These are phyloP conservation scores for Allantophomopsis lycopodina DNA, from an alignment of 2,329 filamentous ascomycete genomes.

Conservation along the genomic window DNA sequence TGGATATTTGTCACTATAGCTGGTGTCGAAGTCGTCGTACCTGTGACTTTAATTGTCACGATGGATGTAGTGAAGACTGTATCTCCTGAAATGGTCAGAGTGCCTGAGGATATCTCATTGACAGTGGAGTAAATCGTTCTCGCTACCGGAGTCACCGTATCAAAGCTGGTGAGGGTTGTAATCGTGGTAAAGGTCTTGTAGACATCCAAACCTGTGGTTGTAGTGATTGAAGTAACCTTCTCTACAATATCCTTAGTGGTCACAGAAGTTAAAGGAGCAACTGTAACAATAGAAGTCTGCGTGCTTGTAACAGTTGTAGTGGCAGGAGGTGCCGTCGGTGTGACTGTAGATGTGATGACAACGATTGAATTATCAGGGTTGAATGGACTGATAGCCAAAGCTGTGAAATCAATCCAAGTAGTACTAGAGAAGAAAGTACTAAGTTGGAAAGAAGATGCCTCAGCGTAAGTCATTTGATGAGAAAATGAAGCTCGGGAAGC, in stretches of 20 bases:
- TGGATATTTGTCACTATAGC: slow-evolving; percentile 1
- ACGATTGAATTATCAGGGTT: slow-evolving; percentile 10
- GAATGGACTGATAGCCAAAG: slow-evolving; percentile 23
- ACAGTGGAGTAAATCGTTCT: slow-evolving; percentile 9
- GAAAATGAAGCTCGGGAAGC: slow-evolving; percentile 21
- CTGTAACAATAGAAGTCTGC: slow-evolving; percentile 10
- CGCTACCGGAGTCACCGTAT: slow-evolving; percentile 2
- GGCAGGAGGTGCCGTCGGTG: slow-evolving; percentile 5
- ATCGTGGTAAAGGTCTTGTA: slow-evolving; percentile 7
- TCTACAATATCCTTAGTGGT: slow-evolving; percentile 15
- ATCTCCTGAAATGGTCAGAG: slow-evolving; percentile 8
- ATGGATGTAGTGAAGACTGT: slow-evolving; percentile 10
- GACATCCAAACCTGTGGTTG: slow-evolving; percentile 5
- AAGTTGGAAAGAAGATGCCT: slow-evolving; percentile 24
- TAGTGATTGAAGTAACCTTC: slow-evolving; percentile 10
- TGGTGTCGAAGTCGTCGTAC: slow-evolving; percentile 4
- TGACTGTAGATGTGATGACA: slow-evolving; percentile 4
- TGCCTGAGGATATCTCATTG: slow-evolving; percentile 7
- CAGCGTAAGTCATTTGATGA: slow-evolving; percentile 19
- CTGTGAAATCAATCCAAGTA: slow-evolving; percentile 26
- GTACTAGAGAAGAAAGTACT: slow-evolving; percentile 24
- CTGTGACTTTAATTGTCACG: slow-evolving; percentile 8
- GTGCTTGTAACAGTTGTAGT: slow-evolving; percentile 11
- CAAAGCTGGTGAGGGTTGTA: slow-evolving; percentile 6
- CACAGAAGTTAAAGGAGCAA: slow-evolving; percentile 9